Conservation (phyloP, 2,329 filamentous ascomycete genomes). For the Diaporthe velutina region DNA sequence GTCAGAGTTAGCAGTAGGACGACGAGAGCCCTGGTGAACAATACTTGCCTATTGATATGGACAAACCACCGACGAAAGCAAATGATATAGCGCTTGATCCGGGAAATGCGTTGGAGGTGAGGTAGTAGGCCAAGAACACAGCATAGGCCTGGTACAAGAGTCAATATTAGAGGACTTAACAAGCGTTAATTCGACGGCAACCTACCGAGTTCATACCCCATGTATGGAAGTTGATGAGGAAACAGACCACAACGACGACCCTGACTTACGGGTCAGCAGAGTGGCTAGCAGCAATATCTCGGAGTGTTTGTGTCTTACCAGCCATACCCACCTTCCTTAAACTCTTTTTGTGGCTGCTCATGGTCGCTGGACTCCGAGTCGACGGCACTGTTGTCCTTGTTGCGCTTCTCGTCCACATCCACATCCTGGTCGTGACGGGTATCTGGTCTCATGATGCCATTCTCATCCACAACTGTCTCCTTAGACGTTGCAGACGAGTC, state of each 20-base stretch:
- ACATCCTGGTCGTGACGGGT: constrained; percentile 7
- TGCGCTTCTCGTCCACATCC: constrained; percentile 17
- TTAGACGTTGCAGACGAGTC: background rate
- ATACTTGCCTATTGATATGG: constrained; percentile 65
- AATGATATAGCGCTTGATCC: constrained; percentile 75
- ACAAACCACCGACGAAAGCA: constrained; percentile 82
- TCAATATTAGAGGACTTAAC: constrained; percentile 19
- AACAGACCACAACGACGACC: constrained; percentile 67
- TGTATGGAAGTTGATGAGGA: constrained; percentile 76
- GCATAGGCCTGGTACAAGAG: constrained; percentile 39
- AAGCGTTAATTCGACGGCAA: background rate
- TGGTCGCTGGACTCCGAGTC: constrained; percentile 44
- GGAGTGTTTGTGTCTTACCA: constrained; percentile 55
- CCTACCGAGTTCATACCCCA: constrained; percentile 79
- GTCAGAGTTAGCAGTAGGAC: constrained; percentile 44
- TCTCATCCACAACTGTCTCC: background rate
- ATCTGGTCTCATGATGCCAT: constrained; percentile 9
- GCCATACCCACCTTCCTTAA: constrained; percentile 70
- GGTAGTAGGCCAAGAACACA: constrained; percentile 70
- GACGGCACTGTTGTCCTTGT: constrained; percentile 25
- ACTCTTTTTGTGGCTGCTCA: constrained; percentile 46
- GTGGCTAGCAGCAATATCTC: constrained; percentile 14
- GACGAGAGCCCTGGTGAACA: background rate
- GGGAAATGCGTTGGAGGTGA: constrained; percentile 70
- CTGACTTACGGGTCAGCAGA: constrained; percentile 43